Evolutionary conservation across 345 rosid species (phyloP).

Genomic region (Euclidium syriacum): DNA sequence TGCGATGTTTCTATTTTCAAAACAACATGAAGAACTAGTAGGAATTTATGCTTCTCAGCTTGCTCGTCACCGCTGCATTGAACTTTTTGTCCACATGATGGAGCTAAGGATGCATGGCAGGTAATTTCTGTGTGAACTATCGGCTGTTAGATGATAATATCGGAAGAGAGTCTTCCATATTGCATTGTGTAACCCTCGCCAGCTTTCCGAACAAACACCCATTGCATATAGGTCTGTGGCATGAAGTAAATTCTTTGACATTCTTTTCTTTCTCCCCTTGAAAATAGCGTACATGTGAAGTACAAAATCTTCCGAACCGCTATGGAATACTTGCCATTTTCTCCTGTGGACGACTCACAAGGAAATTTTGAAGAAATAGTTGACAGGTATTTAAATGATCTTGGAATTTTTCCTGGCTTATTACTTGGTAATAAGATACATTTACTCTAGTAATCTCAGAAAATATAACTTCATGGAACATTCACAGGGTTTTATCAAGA

Average conservation of each 20-base stretch:
- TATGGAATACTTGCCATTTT: conserved; percentile 81
- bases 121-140: conserved; percentile 30
- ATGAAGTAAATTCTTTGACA: conserved; percentile 15
- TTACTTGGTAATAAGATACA: neutral
- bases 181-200: conserved; percentile 2
- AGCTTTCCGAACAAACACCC: conserved; percentile 1
- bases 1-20: conserved; percentile 88
- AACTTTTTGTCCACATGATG: conserved; percentile 99
- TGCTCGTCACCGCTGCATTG: conserved; percentile 84
- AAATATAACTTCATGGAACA: conserved; percentile 16
- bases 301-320: conserved; percentile 89
- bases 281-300: conserved; percentile 75
- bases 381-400: conserved; percentile 57
- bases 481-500: conserved; percentile 77
- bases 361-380: conserved; percentile 96
- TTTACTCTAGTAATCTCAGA: conserved; percentile 16
- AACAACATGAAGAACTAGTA: conserved; percentile 91
- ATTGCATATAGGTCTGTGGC: neutral
- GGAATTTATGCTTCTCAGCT: conserved; percentile 98
- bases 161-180: neutral
- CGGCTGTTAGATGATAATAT: neutral
- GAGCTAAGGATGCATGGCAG: conserved; percentile 87
- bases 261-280: conserved; percentile 9
- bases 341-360: conserved; percentile 59
- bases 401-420: conserved; percentile 8